Percentiles rank a stretch among this genome's conserved stretches.
phyloP scores from a whole-genome alignment of 192 early-diverging fungal genomes.

The Linnemannia exigua region DNA sequence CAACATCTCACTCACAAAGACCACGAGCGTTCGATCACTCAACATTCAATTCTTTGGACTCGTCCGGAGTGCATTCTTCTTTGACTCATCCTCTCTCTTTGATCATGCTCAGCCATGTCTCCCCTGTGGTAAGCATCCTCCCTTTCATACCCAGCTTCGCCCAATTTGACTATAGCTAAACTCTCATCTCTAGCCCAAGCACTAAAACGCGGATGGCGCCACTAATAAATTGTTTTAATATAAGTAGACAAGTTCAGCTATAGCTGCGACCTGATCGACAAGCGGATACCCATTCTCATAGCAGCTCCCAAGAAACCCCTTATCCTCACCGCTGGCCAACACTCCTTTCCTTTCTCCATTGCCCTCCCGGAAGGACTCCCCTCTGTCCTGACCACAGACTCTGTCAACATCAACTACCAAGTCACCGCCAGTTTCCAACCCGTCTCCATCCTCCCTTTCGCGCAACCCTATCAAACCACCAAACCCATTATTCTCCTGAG shows the following conservation, averaged over 20 bases:
- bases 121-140: neutral
- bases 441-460: slow-evolving; percentile 22
- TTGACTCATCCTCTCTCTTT: slow-evolving; percentile 10
- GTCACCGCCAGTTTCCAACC: slow-evolving; percentile 11
- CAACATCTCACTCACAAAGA: slow-evolving; percentile 1
- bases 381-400: neutral
- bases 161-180: neutral
- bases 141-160: neutral
- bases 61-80: neutral
- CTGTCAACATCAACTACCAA: slow-evolving; percentile 36
- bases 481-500: slow-evolving; percentile 13
- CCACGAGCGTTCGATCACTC: slow-evolving; percentile 18
- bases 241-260: slow-evolving; percentile 27
- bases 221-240: neutral
- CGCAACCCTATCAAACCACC: slow-evolving; percentile 14
- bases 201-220: neutral
- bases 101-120: slow-evolving; percentile 8
- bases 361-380: neutral
- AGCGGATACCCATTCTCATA: neutral
- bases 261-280: neutral
- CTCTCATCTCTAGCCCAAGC: neutral
- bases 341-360: slow-evolving; percentile 21
- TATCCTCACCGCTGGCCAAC: neutral
- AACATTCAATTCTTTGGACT: slow-evolving; percentile 5
- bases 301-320: slow-evolving; percentile 12